Evolutionary conservation across 345 rosid genomes (phyloP).

Genomic region (Boechera stricta): DNA sequence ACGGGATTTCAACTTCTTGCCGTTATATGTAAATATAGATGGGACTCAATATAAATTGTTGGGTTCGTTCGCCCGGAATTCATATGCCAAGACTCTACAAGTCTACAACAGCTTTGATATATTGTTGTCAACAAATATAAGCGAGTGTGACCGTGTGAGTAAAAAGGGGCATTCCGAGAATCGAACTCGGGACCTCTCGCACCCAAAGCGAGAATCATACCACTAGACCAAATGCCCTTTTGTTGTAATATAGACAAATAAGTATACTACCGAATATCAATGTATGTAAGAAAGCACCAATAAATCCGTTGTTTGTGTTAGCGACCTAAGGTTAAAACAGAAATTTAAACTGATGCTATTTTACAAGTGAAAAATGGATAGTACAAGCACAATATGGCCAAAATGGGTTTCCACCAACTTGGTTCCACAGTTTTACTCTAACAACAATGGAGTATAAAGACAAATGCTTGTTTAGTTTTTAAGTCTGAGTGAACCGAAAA

Average conservation of each 20-base stretch:
- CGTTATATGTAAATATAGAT: too few relatives aligned
- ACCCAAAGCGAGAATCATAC: conserved; percentile 87
- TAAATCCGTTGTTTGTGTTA: background rate
- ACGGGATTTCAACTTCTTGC: too few relatives aligned
- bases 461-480: conserved; percentile 8
- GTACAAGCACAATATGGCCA: background rate
- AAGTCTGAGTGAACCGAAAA: conserved; percentile 13
- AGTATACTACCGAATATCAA: background rate
- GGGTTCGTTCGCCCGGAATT: too few relatives aligned
- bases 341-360: background rate
- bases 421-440: background rate
- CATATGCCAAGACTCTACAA: too few relatives aligned
- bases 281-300: background rate
- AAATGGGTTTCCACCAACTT: background rate
- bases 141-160: too few relatives aligned
- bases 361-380: background rate
- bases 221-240: conserved; percentile 81
- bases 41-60: too few relatives aligned
- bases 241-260: rapidly evolving
- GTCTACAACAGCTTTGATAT: too few relatives aligned
- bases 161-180: conserved; percentile 66
- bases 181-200: conserved; percentile 88
- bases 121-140: too few relatives aligned
- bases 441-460: conserved; percentile 18
- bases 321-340: background rate